Base-by-base conservation (phyloP, 257 asterid species). In the Paraleonurus japonicus region DNA sequence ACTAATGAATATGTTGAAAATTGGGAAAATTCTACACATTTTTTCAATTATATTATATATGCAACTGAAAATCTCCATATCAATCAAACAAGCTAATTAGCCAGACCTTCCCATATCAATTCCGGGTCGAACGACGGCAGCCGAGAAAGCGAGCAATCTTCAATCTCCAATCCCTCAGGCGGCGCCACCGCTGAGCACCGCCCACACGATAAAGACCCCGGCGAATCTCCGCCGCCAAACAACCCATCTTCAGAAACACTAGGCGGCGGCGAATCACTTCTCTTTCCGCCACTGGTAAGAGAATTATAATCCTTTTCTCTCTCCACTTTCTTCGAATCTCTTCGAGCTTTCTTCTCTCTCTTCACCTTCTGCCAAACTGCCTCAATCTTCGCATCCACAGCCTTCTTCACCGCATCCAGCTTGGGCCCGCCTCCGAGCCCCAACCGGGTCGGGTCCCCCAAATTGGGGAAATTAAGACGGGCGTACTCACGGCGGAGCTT, bases 61-160 rank as follows among this genome's bases (percentile, higher is more conserved):
- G 4, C 37, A 32, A 32, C 7, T 8, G 37, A 32, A 32, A 32
- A 32, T 32, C 37, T 32, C 37, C 7, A 32, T 32, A 32, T 32
- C 7, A 4, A 32, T 32, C 37, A 32, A 32, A 39, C 27, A 26
- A 5, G 12, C 61, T 75, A 90, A 79, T 70, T 84, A 3, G 95
- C 92, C 71, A 92, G 85, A 43, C 87, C 86, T 33, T 89, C 89
- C 97, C 97, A 92, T n/a, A 92, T 89, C 73, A 87, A 75, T 32
- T 92, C 97, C 0, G 92, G 89, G 58, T 92, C 96, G 76, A 64
- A 85, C 7, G 97, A 92, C 27, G 96, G 92, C 82, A 89, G 60
- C 58, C 87, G 81, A 15, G 87, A 83, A 7, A 89, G 87, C 59
- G 87, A 84, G 45, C 89, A 89, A 19, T 68, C 88, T 27, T 85